Base-by-base conservation (phyloP, 352 stramenopile species). In the Phytophthora crassamura region DNA sequence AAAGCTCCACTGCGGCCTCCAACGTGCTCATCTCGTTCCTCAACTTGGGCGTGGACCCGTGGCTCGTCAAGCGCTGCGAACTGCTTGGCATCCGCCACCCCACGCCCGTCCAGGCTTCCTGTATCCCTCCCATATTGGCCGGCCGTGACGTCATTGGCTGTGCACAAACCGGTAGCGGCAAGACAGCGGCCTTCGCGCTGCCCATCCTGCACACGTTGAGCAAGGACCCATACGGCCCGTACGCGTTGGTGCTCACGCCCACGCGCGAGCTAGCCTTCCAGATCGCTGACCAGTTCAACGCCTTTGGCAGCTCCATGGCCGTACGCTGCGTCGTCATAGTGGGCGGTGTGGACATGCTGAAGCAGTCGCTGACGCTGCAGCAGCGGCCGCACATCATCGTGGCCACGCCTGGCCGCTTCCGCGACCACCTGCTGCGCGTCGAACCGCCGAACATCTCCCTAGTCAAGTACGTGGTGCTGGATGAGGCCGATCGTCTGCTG, bases 231-330 rank as follows among this genome's bases (percentile, higher is more conserved):
- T 98, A 98, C 62, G 96, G 97, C 4, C 96, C 98, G 30, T 99
- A 95, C 75, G 97, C 91, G 1, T 77, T 99, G 15, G 89, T 99
- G 43, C 71, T 99, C 30, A 98, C 96, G 48, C 97, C 98, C 5
- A 99, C 97, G 33, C 78, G 98, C 16, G 98, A 99, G 82, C 81
- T 99, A 10, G 97, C 97, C 16, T 98, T 98, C 68, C 98, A 99
- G 81, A 99, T 99, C 66, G 86, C 94, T 38, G 97, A 99, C 60
- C 97, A 99, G 74, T 97, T 99, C 43, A 85, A 97, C 33, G 97
- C 95, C 2, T 90, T 99, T 32, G 85, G 89, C n/a, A 97, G 97
- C 67, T 90, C 88, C 16, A 86, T 95, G 62, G 82, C 83, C 28
- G 86, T 99, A 22, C 86, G 93, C 22, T 93, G 90, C 18, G 78